phyloP scores from a whole-genome alignment of 2,329 filamentous ascomycete genomes.

The Cercospora beticola region DNA sequence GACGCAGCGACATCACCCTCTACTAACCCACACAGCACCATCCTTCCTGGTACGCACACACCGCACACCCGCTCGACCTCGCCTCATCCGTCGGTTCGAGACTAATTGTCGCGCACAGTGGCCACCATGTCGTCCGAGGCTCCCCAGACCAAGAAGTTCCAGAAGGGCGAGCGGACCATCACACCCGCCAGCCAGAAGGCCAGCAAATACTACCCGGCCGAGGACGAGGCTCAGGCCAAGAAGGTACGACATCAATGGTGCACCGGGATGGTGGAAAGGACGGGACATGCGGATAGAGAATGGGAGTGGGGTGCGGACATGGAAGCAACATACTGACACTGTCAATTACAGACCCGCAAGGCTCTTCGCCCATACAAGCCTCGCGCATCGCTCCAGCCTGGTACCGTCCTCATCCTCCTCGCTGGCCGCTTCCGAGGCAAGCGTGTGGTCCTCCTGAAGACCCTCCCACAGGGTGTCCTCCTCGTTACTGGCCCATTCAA shows the following conservation, averaged over 20 bases:
- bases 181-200: constrained; percentile 87
- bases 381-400: constrained; percentile 86
- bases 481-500: constrained; percentile 99
- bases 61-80: background rate
- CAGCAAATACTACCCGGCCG: constrained; percentile 97
- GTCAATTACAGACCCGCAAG: constrained; percentile 77
- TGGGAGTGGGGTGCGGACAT: background rate
- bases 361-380: constrained; percentile 81
- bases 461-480: constrained; percentile 94
- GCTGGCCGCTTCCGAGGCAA: constrained; percentile 99
- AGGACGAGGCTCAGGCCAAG: constrained; percentile 84
- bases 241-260: constrained; percentile 67
- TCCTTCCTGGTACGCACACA: constrained; percentile 16
- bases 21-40: constrained; percentile 18
- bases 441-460: constrained; percentile 98
- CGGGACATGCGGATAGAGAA: background rate
- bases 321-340: constrained; percentile 22
- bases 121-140: constrained; percentile 35
- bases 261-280: background rate
- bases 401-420: constrained; percentile 96
- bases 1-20: constrained; percentile 15
- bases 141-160: constrained; percentile 83
- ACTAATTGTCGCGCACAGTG: constrained; percentile 20
- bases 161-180: constrained; percentile 91
- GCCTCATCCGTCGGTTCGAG: background rate